Conservation (phyloP, 495 filamentous ascomycete genomes). For the Penicillium crystallinum region DNA sequence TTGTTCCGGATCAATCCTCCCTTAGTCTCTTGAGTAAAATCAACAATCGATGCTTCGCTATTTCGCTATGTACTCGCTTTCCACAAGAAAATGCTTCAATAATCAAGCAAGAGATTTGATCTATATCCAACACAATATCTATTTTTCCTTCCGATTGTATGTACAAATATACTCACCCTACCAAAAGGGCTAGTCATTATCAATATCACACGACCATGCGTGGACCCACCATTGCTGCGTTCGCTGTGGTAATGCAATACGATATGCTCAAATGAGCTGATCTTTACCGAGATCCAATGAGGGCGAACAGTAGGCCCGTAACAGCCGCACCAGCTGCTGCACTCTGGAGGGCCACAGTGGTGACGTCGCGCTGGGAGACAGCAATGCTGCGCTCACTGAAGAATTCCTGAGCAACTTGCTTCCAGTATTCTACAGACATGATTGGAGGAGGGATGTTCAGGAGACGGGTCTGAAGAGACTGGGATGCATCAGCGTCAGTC, state of each 20-base stretch:
- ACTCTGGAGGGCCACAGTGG: conserved; percentile 63
- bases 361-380: conserved; percentile 69
- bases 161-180: conserved; percentile 10
- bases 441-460: conserved; percentile 17
- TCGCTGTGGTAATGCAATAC: not conserved
- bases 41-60: not conserved
- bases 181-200: not conserved
- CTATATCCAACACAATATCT: conserved; percentile 1
- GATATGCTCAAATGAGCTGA: not conserved
- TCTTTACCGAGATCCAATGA: conserved; percentile 49
- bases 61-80: not conserved
- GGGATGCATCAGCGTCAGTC: conserved; percentile 2
- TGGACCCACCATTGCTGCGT: not conserved
- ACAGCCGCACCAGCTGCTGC: conserved; percentile 66
- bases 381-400: conserved; percentile 67
- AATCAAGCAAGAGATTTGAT: conserved; percentile 10
- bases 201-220: not conserved
- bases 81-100: not conserved
- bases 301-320: conserved; percentile 52
- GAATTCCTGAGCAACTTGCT: conserved; percentile 42
- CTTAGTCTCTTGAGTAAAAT: not conserved
- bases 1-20: conserved; percentile 13
- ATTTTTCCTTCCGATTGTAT: conserved; percentile 19
- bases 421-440: conserved; percentile 43
- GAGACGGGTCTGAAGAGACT: conserved; percentile 24